Evolutionary conservation across 768 basidiomycete species (phyloP).

Genomic region (Suillus decipiens): DNA sequence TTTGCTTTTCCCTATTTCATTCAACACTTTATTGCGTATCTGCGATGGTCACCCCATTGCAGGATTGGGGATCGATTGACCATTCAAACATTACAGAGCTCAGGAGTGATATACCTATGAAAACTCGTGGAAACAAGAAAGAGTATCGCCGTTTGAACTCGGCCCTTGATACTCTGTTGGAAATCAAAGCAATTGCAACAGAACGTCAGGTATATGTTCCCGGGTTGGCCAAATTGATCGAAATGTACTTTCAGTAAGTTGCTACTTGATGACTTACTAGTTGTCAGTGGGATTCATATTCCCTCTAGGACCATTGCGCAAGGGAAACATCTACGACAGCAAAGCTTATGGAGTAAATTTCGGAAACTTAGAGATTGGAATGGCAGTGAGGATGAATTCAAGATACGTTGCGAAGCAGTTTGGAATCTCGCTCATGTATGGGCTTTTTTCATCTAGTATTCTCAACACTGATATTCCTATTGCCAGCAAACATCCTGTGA

Average conservation of each 20-base stretch:
- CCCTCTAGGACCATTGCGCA: background rate
- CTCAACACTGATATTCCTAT: background rate
- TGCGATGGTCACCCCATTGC: background rate
- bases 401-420: rapidly evolving
- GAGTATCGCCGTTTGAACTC: background rate
- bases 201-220: background rate
- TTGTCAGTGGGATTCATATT: background rate
- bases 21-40: background rate
- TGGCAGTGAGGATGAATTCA: background rate
- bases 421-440: background rate
- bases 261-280: background rate
- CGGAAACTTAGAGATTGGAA: background rate
- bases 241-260: background rate
- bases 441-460: background rate
- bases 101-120: background rate
- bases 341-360: background rate
- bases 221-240: background rate
- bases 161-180: background rate
- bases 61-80: background rate
- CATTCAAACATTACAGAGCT: background rate
- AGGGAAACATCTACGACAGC: background rate
- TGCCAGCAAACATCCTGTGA: background rate
- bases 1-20: background rate
- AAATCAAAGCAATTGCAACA: background rate
- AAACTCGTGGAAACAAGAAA: background rate